Conservation (phyloP, 208 protist genomes). For the Acanthamoeba culbertsoni region DNA sequence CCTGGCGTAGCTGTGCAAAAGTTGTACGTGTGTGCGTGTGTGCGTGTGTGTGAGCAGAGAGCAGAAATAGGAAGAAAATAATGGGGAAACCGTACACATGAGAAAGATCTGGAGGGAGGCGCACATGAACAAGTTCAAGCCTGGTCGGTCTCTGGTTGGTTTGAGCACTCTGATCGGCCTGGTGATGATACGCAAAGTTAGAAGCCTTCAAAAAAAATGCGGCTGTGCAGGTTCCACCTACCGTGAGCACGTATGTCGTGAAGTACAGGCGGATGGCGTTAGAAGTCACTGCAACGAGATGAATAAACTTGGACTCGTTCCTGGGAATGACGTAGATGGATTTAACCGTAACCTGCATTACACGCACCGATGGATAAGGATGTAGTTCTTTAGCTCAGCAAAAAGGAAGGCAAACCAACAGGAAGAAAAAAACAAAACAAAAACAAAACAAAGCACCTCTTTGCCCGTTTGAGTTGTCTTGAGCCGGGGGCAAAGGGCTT, state of each 20-base stretch:
- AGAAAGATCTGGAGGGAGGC: conserved; percentile 25
- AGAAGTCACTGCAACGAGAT: conserved; percentile 53
- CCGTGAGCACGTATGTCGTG: neutral
- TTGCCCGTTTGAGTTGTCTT: neutral
- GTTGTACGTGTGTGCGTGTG: too few relatives aligned
- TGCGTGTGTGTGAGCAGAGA: neutral
- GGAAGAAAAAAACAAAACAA: neutral
- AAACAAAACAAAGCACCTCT: neutral
- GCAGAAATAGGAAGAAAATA: neutral
- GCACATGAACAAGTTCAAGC: conserved; percentile 35
- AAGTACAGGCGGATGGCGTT: conserved; percentile 58
- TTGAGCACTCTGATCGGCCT: neutral
- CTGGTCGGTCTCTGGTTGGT: neutral
- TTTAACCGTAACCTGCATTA: neutral
- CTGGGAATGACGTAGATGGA: conserved; percentile 28
- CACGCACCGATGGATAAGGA: neutral
- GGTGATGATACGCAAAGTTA: neutral
- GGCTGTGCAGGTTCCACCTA: neutral
- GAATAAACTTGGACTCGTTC: conserved; percentile 32
- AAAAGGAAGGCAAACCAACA: neutral
- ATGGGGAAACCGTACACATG: neutral
- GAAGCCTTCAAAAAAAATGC: neutral
- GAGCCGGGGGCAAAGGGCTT: neutral
- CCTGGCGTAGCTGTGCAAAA: neutral
- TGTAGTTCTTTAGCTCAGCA: neutral